Evolutionary conservation across 1,284 basidiomycete genomes (phyloP).

Genomic region (Limonomyces culmigenus): DNA sequence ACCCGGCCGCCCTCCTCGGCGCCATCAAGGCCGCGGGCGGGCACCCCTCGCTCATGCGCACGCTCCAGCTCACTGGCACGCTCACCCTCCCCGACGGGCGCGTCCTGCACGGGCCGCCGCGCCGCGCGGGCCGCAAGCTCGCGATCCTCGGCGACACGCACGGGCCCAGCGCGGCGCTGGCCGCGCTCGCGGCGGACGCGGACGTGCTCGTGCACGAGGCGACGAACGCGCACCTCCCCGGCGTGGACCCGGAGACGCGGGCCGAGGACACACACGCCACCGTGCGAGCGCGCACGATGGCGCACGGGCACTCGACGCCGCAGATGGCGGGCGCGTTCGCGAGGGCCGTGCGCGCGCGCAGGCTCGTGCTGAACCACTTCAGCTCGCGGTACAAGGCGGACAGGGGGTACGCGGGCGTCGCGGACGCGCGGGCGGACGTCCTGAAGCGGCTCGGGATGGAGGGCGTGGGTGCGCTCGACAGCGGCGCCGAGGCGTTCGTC

Average conservation of each 20-base stretch:
- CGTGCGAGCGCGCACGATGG: constrained; percentile 55
- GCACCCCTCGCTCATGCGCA: constrained; percentile 54
- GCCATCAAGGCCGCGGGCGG: constrained; percentile 55
- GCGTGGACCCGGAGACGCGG: constrained; percentile 38
- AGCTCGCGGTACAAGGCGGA: constrained; percentile 30
- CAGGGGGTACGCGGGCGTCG: too few species aligned
- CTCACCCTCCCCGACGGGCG: constrained; percentile 67
- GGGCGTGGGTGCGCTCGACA: too few species aligned
- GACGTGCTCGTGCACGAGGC: constrained; percentile 75
- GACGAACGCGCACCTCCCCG: constrained; percentile 81
- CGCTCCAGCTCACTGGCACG: constrained; percentile 52
- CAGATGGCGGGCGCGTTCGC: constrained; percentile 84
- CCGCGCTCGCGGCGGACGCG: constrained; percentile 35
- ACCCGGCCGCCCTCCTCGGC: constrained; percentile 44
- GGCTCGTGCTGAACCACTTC: constrained; percentile 77
- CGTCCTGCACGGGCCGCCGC: constrained; percentile 52
- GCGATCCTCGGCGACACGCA: constrained; percentile 72
- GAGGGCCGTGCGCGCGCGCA: constrained; percentile 41
- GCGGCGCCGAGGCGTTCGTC: too few species aligned
- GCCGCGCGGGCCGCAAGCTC: constrained; percentile 54
- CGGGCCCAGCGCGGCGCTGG: constrained; percentile 54
- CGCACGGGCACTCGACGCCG: constrained; percentile 84
- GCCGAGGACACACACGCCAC: constrained; percentile 35
- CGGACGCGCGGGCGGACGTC: too few species aligned
- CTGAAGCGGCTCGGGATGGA: too few species aligned